Conservation (phyloP, 805 yeast genomes). For the Teunomyces barrocoloradensis region DNA sequence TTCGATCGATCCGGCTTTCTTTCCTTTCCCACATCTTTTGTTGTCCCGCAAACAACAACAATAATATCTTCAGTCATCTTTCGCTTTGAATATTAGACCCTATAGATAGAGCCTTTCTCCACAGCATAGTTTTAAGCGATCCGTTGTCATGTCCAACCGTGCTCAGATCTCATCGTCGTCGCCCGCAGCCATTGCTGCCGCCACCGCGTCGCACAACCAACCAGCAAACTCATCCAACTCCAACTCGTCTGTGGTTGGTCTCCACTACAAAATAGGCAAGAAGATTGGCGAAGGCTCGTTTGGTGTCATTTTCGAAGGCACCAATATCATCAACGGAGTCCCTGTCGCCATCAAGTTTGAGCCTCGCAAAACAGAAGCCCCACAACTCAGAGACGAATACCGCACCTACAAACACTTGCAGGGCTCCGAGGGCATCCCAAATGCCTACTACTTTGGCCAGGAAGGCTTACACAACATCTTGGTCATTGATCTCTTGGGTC, state of each 20-base stretch:
- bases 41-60: no score
- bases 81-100: background rate
- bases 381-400: conserved; percentile 79
- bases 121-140: background rate
- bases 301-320: conserved; percentile 82
- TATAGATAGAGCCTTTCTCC: background rate
- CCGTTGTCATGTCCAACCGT: conserved; percentile 21
- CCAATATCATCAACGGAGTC: conserved; percentile 61
- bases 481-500: conserved; percentile 75
- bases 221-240: conserved; percentile 17
- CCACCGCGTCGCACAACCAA: conserved; percentile 30
- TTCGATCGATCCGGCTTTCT: background rate
- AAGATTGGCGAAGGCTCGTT: conserved; percentile 88
- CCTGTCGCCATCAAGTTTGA: conserved; percentile 81
- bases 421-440: conserved; percentile 73
- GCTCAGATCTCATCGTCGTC: conserved; percentile 25
- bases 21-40: no score
- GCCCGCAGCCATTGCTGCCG: conserved; percentile 42
- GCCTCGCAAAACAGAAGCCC: conserved; percentile 78
- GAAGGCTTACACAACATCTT: conserved; percentile 79
- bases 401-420: conserved; percentile 71
- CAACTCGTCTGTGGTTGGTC: conserved; percentile 49
- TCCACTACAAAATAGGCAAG: conserved; percentile 76
- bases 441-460: conserved; percentile 80
- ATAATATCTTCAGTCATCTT: background rate